phyloP scores from a whole-genome alignment of 202 grass and related monocot genomes.

The Digitaria exilis region DNA sequence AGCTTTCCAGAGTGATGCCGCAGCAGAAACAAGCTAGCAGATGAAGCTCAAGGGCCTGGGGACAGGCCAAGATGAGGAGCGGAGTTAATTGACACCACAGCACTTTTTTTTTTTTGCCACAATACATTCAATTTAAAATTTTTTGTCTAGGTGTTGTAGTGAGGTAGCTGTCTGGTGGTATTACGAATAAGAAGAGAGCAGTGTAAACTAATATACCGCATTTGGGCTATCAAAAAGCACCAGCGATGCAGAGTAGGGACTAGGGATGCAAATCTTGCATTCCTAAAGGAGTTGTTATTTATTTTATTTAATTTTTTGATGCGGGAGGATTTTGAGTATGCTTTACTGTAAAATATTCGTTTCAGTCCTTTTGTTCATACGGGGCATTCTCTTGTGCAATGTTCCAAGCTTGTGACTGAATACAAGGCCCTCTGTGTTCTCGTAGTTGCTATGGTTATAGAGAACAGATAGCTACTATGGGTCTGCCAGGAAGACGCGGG shows the following conservation, averaged over 20 bases:
- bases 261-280: no score
- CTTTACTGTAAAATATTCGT: neutral
- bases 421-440: no score
- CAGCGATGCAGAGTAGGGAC: neutral
- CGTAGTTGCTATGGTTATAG: no score
- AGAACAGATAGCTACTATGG: no score
- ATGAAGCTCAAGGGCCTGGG: neutral
- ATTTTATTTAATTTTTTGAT: neutral
- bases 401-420: no score
- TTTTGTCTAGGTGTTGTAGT: constrained; percentile 26
- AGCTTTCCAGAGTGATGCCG: constrained; percentile 53
- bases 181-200: constrained; percentile 12
- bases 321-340: no score
- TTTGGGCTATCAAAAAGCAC: neutral
- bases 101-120: neutral
- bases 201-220: neutral
- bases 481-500: no score
- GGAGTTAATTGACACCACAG: neutral
- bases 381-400: neutral
- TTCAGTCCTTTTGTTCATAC: neutral
- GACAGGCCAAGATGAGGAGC: constrained; percentile 14
- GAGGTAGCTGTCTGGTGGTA: constrained; percentile 19
- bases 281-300: neutral
- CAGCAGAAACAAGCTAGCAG: constrained; percentile 50
- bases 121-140: neutral